Evolutionary conservation across 2,329 filamentous ascomycete genomes (phyloP), one percentile per base, ranked within the genome.

Genomic region (Aureobasidium lini): DNA sequence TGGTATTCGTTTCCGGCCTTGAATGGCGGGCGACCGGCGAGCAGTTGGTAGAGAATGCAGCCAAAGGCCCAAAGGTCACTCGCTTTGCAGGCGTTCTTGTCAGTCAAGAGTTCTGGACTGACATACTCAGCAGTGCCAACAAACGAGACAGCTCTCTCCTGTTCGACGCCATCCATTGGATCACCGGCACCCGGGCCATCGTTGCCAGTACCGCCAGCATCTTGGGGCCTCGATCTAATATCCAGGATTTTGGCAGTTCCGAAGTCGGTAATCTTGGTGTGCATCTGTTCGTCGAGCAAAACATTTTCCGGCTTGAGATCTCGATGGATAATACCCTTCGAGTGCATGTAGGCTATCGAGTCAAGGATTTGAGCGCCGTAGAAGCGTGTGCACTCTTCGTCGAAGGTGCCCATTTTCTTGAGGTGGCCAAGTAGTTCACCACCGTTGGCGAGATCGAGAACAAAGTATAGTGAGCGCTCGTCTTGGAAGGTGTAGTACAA

Each of bases 401-500:
- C 91, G 69, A 99, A 99, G 0, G 91, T 95, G 11, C 88, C 87
- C 68, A 94, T 92, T 73, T 93, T 93, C 75, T 99, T 99, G 65
- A 99, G 74, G 6, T 96, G 91, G 10, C 91, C 92, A 5, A 99
- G 77, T 16, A 99, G 80, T 74, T 99, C 94, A 61, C 94, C 94
- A 34, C 91, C 91, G 68, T 87, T 90, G 67, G 93, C 95, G 57
- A 97, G 79, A 71, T 99, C 94, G 63, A 99, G 80, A 28, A 99
- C 94, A 71, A 97, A 99, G 76, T 99, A 99, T 3, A 99, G 79
- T 3, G 92, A 97, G 23, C 88, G 84, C 71, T 97, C 93, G 73
- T 99, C 94, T 72, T 99, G 94, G 70, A 99, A 99, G 1, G 94
- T 99, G 75, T 99, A 99, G 75, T 97, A 99, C 44, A 99, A 81